Evolutionary conservation across 202 grass and related monocot species (phyloP), one percentile per base, ranked within the genome.

Genomic region (Zoysia matrella): DNA sequence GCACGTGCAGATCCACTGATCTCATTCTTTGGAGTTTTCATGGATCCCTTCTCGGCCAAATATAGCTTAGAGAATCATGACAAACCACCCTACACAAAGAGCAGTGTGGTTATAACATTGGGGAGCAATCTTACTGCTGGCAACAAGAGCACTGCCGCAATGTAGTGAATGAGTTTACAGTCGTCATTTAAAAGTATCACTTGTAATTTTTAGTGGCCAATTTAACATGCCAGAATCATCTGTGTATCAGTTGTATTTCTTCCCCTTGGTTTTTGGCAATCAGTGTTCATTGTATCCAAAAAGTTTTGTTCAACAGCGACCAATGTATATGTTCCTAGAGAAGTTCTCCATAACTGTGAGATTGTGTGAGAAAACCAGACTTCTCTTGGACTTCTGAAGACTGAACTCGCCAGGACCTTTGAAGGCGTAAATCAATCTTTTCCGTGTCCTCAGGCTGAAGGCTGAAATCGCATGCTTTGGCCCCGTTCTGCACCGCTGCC

Each of bases 1-100:
- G 87, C 92, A 16, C 89, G 83, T 1, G 83, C 89, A 13, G 87
- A 91, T 74, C 96, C 92, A 36, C 80, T 98, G 70, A 91, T 98
- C 71, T 87, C 92, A 56, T 93, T 85, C 72, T 67, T 98, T 0
- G 96, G 92, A 10, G 83, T 95, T 52, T 91, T 93, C 84, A 79
- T 90, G 69, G 96, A 95, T 69, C 56, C 84, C 18, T 93, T 88
- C 55, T 89, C 90, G 3, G 61, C 11, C 13, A 74, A 4, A 58
- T 54, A 89, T 81, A 66, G n/a, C 72, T 60, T 89, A 15, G 50
- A 77, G 47, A 71, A 83, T 72, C 74, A 75, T 69, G 69, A 12
- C 2, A 83, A 60, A 12, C 57, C 56, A 63, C 60, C 52, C 42
- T 18, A 39, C 30, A 66, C 47, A 14, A 86, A 88, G 44, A 84